Evolutionary conservation across 495 filamentous ascomycete genomes (phyloP).

Genomic region (Cercophora sp.): DNA sequence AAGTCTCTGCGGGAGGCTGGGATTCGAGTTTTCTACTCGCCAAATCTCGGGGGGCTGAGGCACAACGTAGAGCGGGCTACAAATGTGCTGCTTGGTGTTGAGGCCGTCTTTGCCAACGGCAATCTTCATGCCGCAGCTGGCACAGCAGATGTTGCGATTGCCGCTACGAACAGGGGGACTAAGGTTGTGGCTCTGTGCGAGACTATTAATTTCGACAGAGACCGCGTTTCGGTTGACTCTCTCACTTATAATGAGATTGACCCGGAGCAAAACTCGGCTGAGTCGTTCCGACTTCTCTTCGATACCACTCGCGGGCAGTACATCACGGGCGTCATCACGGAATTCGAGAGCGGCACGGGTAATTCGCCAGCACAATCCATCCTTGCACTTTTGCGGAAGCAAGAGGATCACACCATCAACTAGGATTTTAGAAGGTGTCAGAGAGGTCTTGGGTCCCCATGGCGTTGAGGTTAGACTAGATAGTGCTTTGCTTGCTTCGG

Average conservation of each 20-base stretch:
- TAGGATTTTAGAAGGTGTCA: background rate
- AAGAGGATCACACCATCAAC: constrained; percentile 43
- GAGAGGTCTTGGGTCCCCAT: no score
- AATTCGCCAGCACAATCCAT: constrained; percentile 83
- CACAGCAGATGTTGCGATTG: constrained; percentile 84
- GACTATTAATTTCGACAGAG: constrained; percentile 85
- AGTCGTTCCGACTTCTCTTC: constrained; percentile 81
- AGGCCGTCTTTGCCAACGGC: constrained; percentile 88
- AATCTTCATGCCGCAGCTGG: constrained; percentile 81
- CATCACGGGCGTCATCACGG: constrained; percentile 83
- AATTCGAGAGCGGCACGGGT: constrained; percentile 60
- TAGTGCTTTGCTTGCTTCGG: no score
- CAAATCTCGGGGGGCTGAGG: constrained; percentile 65
- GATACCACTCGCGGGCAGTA: constrained; percentile 91
- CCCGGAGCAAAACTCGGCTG: constrained; percentile 45
- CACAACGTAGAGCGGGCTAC: constrained; percentile 69
- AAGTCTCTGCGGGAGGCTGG: constrained; percentile 62
- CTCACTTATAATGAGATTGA: constrained; percentile 93
- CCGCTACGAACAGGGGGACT: constrained; percentile 65
- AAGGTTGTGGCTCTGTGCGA: constrained; percentile 91
- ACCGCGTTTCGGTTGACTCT: constrained; percentile 81
- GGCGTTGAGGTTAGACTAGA: no score
- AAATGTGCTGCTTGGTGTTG: constrained; percentile 81
- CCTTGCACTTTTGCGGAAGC: constrained; percentile 47
- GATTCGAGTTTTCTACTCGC: constrained; percentile 73